Percentiles rank a stretch among this genome's conserved stretches.
Conservation (phyloP, 2,329 filamentous ascomycete species). For the Ophiostoma populinum region DNA sequence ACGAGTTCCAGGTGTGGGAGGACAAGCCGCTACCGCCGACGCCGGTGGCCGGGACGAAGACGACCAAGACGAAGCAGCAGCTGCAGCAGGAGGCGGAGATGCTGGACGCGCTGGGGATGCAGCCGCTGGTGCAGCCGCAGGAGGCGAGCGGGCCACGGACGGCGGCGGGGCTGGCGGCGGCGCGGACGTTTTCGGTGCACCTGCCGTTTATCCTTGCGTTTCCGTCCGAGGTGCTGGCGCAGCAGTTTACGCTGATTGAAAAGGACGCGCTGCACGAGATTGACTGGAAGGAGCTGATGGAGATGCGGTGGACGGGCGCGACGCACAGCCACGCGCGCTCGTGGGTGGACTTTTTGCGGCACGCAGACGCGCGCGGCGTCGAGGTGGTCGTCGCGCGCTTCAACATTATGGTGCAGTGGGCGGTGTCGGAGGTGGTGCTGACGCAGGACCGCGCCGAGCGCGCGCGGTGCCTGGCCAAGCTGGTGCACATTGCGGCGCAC, state of each 20-base stretch:
- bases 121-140: background rate
- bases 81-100: slow-evolving; percentile 2
- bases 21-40: slow-evolving; percentile 31
- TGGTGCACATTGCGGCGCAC: slow-evolving; percentile 64
- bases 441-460: slow-evolving; percentile 56
- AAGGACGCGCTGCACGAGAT: slow-evolving; percentile 76
- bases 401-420: slow-evolving; percentile 81
- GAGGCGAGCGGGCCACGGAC: background rate
- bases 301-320: slow-evolving; percentile 64
- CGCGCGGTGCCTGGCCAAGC: slow-evolving; percentile 61
- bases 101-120: slow-evolving; percentile 17
- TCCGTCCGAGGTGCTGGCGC: slow-evolving; percentile 59
- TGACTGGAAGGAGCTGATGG: slow-evolving; percentile 75
- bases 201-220: slow-evolving; percentile 69
- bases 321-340: slow-evolving; percentile 48
- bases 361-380: slow-evolving; percentile 55
- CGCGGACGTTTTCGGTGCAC: slow-evolving; percentile 34
- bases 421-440: slow-evolving; percentile 60
- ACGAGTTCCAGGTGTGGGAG: slow-evolving; percentile 25
- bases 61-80: slow-evolving; percentile 1
- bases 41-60: slow-evolving; percentile 14
- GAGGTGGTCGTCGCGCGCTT: slow-evolving; percentile 75
- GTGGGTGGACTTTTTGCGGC: slow-evolving; percentile 67
- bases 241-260: slow-evolving; percentile 73
- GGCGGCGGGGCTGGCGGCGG: background rate